Evolutionary conservation across 441 rosid genomes (phyloP).

Genomic region (Arabidopsis lyrata): DNA sequence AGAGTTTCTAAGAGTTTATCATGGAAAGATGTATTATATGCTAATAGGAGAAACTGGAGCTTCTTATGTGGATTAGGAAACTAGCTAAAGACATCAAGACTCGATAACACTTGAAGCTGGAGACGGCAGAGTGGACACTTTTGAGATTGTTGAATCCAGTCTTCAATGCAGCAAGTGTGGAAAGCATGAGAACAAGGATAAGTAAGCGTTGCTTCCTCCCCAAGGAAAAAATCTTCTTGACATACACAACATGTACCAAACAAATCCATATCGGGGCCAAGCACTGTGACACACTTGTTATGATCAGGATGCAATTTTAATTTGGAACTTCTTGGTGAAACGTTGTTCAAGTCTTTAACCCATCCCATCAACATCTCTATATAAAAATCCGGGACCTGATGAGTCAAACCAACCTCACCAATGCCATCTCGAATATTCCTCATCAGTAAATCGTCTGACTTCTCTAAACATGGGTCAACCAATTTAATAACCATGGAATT

Average conservation of each 20-base stretch:
- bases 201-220: background rate
- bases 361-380: background rate
- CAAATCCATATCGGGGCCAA: conserved; percentile 4
- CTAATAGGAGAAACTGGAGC: too few relatives aligned
- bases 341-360: background rate
- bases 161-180: too few relatives aligned
- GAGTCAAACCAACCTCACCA: background rate
- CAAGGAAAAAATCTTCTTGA: background rate
- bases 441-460: background rate
- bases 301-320: background rate
- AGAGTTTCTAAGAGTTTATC: background rate
- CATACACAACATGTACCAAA: background rate
- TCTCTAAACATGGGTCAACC: background rate
- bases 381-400: background rate
- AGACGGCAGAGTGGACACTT: too few relatives aligned
- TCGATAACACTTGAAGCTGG: background rate
- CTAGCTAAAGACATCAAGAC: background rate
- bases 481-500: background rate
- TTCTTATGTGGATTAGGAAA: too few relatives aligned
- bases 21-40: background rate
- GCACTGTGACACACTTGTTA: background rate
- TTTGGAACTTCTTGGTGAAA: background rate
- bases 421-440: background rate
- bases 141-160: too few relatives aligned
- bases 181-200: background rate